Conservation (phyloP, 2,329 filamentous ascomycete species). For the Colletotrichum brevisporum region DNA sequence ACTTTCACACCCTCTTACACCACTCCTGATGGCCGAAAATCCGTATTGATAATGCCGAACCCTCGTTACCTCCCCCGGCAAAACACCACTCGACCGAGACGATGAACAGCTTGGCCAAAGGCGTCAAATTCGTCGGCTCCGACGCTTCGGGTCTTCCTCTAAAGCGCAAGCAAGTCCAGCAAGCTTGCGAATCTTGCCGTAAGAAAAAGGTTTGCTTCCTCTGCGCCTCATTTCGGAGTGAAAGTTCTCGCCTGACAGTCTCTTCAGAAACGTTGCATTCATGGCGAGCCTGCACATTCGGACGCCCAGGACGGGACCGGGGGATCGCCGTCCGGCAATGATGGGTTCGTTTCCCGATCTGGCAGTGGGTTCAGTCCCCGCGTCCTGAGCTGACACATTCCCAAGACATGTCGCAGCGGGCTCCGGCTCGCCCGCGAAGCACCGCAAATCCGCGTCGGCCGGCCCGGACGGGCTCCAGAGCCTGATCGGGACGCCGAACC, state of each 20-base stretch:
- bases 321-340: slow-evolving; percentile 20
- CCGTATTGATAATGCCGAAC: slow-evolving; percentile 31
- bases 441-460: slow-evolving; percentile 20
- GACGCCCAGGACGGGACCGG: slow-evolving; percentile 23
- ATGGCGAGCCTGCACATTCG: slow-evolving; percentile 50
- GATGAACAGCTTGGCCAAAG: slow-evolving; percentile 41
- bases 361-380: slow-evolving; percentile 21
- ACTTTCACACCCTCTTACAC: background rate
- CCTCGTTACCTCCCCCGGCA: background rate
- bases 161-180: slow-evolving; percentile 72
- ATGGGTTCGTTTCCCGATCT: slow-evolving; percentile 38
- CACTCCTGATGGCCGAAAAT: background rate
- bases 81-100: background rate
- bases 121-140: slow-evolving; percentile 71
- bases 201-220: slow-evolving; percentile 63
- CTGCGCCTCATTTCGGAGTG: background rate
- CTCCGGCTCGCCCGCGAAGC: slow-evolving; percentile 22
- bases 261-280: slow-evolving; percentile 59
- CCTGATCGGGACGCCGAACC: slow-evolving; percentile 2
- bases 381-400: slow-evolving; percentile 15
- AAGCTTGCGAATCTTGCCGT: slow-evolving; percentile 69
- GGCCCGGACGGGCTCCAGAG: background rate
- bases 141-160: slow-evolving; percentile 68
- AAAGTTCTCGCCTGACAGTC: slow-evolving; percentile 3
- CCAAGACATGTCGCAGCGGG: background rate